Percentiles rank a stretch among this genome's conserved stretches.
Conservation (phyloP, 2,329 filamentous ascomycete species). For the Colletotrichum eremochloae region DNA sequence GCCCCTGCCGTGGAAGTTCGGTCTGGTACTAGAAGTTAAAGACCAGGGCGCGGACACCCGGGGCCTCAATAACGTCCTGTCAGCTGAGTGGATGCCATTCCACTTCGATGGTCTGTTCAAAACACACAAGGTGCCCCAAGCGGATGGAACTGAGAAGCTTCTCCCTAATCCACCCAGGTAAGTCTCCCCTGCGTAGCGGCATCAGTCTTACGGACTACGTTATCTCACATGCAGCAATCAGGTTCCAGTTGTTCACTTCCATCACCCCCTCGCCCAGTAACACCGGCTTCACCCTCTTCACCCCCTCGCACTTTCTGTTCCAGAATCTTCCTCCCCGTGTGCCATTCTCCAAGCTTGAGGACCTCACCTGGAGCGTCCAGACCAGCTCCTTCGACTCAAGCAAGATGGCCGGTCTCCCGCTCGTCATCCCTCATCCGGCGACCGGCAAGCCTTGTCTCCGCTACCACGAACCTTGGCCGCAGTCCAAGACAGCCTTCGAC, state of each 20-base stretch:
- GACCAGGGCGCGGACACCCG: slow-evolving; percentile 59
- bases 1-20: slow-evolving; percentile 67
- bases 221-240: slow-evolving; percentile 38
- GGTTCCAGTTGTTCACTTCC: slow-evolving; percentile 67
- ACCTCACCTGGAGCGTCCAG: slow-evolving; percentile 62
- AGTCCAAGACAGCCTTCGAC: slow-evolving; percentile 64
- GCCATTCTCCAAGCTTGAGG: slow-evolving; percentile 52
- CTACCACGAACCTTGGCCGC: slow-evolving; percentile 68
- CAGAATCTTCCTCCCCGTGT: slow-evolving; percentile 57
- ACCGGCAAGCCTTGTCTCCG: slow-evolving; percentile 63
- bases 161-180: slow-evolving; percentile 60
- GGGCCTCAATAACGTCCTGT: slow-evolving; percentile 66
- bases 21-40: slow-evolving; percentile 64
- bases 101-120: slow-evolving; percentile 71
- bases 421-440: slow-evolving; percentile 60
- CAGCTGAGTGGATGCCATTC: slow-evolving; percentile 68
- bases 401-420: slow-evolving; percentile 57
- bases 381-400: slow-evolving; percentile 63
- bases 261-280: slow-evolving; percentile 61
- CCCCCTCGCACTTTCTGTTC: slow-evolving; percentile 64
- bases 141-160: slow-evolving; percentile 55
- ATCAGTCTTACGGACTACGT: not conserved
- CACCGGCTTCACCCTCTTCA: slow-evolving; percentile 68
- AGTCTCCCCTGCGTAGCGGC: slow-evolving; percentile 37
- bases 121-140: slow-evolving; percentile 56